phyloP scores from a whole-genome alignment of 129 eudicot species.

The Solidago caesia region DNA sequence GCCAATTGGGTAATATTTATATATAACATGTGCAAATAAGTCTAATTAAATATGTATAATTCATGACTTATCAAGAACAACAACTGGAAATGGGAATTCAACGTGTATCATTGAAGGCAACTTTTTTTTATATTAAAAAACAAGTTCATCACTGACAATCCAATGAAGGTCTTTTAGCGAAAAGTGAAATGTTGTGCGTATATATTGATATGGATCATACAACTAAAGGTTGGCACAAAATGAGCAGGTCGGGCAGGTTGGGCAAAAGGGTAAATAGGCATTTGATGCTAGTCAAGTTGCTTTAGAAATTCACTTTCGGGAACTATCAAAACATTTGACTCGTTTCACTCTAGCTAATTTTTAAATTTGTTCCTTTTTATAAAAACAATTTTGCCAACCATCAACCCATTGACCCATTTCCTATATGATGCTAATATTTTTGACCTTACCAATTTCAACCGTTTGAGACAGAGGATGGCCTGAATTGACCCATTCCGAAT shows the following conservation, averaged over 20 bases:
- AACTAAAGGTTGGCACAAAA: too few relatives aligned
- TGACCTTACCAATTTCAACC: neutral
- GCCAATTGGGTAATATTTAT: too few relatives aligned
- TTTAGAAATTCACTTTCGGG: neutral
- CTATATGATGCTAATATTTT: too few relatives aligned
- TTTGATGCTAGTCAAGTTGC: neutral
- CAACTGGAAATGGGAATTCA: neutral
- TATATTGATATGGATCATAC: too few relatives aligned
- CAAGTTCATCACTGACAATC: neutral
- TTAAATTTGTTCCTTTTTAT: neutral
- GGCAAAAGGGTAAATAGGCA: too few relatives aligned
- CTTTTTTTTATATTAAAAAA: neutral
- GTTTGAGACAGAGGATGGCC: neutral
- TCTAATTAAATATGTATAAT: too few relatives aligned
- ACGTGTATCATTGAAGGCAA: neutral
- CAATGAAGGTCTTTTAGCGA: too few relatives aligned
- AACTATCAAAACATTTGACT: neutral
- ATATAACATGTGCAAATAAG: too few relatives aligned
- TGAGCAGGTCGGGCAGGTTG: too few relatives aligned
- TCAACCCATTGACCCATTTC: neutral
- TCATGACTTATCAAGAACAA: too few relatives aligned
- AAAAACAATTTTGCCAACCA: neutral
- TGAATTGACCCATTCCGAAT: neutral
- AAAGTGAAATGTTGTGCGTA: too few relatives aligned
- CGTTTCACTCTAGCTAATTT: neutral